A percentile compares a stretch with the other conserved stretches of the same genome.
Evolutionary conservation across 352 stramenopile genomes (phyloP).

Genomic region (Aphanomyces invadans): DNA sequence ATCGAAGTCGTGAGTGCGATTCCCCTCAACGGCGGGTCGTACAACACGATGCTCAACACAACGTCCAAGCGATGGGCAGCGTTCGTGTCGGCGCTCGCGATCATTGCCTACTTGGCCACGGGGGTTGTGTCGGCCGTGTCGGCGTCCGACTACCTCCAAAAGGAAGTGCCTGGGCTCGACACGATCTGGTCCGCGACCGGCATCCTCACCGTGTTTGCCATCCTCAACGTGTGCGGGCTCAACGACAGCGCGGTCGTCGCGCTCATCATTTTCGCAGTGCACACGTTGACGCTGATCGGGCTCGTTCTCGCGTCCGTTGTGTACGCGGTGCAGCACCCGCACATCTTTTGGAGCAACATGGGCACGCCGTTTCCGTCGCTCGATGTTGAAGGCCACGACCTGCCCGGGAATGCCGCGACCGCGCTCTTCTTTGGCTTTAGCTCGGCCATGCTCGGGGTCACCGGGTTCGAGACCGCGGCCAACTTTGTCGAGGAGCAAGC

Average conservation of each 20-base stretch:
- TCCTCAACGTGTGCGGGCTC: conserved; percentile 70
- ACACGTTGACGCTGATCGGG: conserved; percentile 50
- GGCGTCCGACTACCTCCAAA: conserved; percentile 73
- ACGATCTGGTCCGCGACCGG: conserved; percentile 34
- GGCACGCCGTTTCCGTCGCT: conserved; percentile 35
- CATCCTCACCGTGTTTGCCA: conserved; percentile 61
- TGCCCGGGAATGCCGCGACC: conserved; percentile 29
- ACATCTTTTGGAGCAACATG: conserved; percentile 52
- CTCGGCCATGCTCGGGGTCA: conserved; percentile 68
- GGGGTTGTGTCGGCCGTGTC: conserved; percentile 47
- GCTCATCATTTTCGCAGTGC: conserved; percentile 64
- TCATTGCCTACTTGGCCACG: conserved; percentile 82
- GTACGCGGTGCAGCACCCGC: conserved; percentile 45
- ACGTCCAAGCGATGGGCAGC: conserved; percentile 66
- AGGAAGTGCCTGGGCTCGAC: conserved; percentile 40
- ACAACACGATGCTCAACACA: conserved; percentile 83
- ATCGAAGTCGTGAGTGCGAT: conserved; percentile 76
- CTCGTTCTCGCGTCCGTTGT: conserved; percentile 42
- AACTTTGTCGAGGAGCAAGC: conserved; percentile 83
- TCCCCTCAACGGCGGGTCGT: conserved; percentile 79
- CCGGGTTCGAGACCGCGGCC: conserved; percentile 72
- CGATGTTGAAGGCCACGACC: conserved; percentile 26
- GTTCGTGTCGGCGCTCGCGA: conserved; percentile 60
- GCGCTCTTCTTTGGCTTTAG: conserved; percentile 53
- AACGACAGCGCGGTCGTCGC: conserved; percentile 65